phyloP scores from a whole-genome alignment of 2,329 filamentous ascomycete species.

The Endoconidiophora laricicola region DNA sequence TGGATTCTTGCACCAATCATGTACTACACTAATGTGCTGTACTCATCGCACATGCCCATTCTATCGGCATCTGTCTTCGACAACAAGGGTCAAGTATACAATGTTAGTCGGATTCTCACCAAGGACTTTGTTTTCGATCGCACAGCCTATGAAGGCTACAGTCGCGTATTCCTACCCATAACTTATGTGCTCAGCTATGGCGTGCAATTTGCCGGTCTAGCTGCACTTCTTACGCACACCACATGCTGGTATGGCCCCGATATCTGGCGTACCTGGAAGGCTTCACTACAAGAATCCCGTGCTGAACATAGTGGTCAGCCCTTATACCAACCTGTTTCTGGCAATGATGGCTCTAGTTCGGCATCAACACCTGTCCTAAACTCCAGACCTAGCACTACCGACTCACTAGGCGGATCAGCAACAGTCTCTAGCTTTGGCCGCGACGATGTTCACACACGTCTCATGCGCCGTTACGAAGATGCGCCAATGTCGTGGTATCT shows the following conservation, averaged over 20 bases:
- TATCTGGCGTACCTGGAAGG: constrained; percentile 61
- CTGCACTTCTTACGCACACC: constrained; percentile 66
- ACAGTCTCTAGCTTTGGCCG: constrained; percentile 20
- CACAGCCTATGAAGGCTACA: constrained; percentile 63
- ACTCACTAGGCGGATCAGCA: constrained; percentile 13
- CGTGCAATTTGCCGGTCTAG: constrained; percentile 68
- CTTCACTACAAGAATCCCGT: constrained; percentile 47
- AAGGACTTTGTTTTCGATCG: constrained; percentile 62
- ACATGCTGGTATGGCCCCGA: constrained; percentile 71
- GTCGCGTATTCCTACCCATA: constrained; percentile 68
- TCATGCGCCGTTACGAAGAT: constrained; percentile 72
- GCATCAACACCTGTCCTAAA: neutral
- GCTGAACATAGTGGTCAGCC: constrained; percentile 27
- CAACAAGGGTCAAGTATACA: constrained; percentile 63
- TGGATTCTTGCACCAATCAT: constrained; percentile 67
- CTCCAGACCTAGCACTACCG: constrained; percentile 6
- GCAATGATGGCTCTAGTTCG: constrained; percentile 15
- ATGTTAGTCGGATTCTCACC: constrained; percentile 67
- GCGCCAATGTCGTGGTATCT: constrained; percentile 73
- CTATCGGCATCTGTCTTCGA: constrained; percentile 74
- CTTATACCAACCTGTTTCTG: constrained; percentile 35
- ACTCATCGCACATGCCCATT: constrained; percentile 73
- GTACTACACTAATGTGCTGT: constrained; percentile 67
- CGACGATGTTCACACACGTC: constrained; percentile 69
- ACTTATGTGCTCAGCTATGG: constrained; percentile 80